These are phyloP conservation scores for Monosporozyma aerobia DNA, from an alignment of 805 yeast genomes.

Conservation along the genomic window DNA sequence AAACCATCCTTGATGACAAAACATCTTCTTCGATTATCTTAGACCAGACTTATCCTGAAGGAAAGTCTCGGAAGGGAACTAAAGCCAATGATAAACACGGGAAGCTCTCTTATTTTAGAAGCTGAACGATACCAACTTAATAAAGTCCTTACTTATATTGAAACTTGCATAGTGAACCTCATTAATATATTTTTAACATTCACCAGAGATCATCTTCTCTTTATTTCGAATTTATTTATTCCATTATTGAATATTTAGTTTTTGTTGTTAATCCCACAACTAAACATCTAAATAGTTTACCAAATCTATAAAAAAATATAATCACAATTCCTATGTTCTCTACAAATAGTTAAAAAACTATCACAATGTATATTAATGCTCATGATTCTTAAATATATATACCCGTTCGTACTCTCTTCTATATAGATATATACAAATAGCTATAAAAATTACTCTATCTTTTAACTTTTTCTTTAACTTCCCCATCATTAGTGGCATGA, in stretches of 20 bases:
- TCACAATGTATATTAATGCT: background rate
- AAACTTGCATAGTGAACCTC: no score
- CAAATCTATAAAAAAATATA: background rate
- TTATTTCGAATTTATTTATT: background rate
- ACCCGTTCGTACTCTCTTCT: background rate
- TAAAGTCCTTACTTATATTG: no score
- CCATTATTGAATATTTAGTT: background rate
- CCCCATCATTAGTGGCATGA: conserved; percentile 80
- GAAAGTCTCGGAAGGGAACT: no score
- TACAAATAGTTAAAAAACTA: background rate
- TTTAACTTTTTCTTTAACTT: conserved; percentile 50
- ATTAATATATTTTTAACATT: no score
- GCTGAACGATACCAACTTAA: background rate
- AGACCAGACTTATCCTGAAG: background rate
- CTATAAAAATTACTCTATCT: conserved; percentile 11
- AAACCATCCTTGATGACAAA: conserved; percentile 7
- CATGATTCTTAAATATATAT: background rate
- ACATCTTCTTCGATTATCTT: background rate
- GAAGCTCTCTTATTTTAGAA: background rate
- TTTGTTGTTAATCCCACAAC: background rate
- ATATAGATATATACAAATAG: background rate
- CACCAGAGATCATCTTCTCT: no score
- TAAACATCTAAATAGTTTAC: background rate
- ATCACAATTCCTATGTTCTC: background rate
- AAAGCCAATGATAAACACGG: background rate